Conservation (phyloP, 2,329 filamentous ascomycete species). For the Neoascochyta sp. region DNA sequence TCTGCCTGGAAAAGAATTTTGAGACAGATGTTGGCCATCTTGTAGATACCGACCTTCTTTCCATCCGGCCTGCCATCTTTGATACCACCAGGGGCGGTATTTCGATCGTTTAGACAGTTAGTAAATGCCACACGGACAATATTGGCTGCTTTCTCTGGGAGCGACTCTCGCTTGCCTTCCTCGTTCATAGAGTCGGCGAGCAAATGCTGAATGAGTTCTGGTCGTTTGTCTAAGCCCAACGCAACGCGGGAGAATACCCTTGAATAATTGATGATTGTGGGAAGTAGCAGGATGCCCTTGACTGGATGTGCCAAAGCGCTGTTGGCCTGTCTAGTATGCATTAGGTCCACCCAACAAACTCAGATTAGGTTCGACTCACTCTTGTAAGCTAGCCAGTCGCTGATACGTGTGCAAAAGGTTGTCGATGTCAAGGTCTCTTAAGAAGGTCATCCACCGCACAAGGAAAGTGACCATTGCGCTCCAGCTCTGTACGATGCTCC, state of each 20-base stretch:
- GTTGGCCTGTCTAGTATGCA: constrained; percentile 61
- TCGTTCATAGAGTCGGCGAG: constrained; percentile 52
- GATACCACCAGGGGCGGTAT: constrained; percentile 56
- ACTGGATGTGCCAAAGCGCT: constrained; percentile 76
- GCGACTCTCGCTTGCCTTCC: constrained; percentile 67
- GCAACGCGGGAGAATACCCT: constrained; percentile 77
- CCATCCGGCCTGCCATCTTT: constrained; percentile 67
- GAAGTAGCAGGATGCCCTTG: constrained; percentile 76
- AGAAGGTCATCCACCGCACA: constrained; percentile 74
- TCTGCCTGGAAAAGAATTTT: constrained; percentile 85
- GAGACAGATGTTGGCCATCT: constrained; percentile 85
- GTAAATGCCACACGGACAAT: constrained; percentile 88
- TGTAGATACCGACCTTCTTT: constrained; percentile 83
- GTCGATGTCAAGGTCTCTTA: constrained; percentile 73
- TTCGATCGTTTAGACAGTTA: constrained; percentile 79
- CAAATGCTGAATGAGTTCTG: constrained; percentile 70
- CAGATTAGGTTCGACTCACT: constrained; percentile 51
- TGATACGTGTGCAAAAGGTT: constrained; percentile 74
- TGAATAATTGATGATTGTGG: constrained; percentile 78
- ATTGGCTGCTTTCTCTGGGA: constrained; percentile 84
- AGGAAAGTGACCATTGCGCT: constrained; percentile 74
- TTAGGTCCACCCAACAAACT: constrained; percentile 9
- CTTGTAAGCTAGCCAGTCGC: constrained; percentile 67
- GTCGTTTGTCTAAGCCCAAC: constrained; percentile 76
- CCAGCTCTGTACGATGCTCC: constrained; percentile 59